phyloP scores from a whole-genome alignment of 2,329 filamentous ascomycete genomes.

The Juglanconis sp. region DNA sequence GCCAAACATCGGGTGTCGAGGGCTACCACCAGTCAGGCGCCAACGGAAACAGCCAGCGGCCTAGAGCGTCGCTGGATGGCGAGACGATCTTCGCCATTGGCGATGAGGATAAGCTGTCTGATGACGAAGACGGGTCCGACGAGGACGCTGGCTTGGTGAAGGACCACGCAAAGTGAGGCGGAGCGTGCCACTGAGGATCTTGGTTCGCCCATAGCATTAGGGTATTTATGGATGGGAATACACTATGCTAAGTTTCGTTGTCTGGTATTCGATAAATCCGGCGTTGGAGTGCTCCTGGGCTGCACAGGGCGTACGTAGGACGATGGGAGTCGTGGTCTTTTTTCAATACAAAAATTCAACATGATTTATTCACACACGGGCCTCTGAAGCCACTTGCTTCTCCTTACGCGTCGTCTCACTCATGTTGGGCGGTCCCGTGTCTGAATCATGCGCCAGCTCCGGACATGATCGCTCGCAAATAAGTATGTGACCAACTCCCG shows the following conservation, averaged over 20 bases:
- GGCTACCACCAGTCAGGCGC: constrained; percentile 12
- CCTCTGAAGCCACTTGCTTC: too few species aligned
- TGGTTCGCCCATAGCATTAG: not conserved
- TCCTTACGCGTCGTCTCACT: too few species aligned
- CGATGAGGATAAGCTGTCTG: constrained; percentile 82
- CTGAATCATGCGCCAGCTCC: too few species aligned
- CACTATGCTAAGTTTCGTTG: not conserved
- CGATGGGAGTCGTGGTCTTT: not conserved
- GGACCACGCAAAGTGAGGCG: constrained; percentile 36
- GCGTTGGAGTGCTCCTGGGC: not conserved
- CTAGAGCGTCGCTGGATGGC: constrained; percentile 64
- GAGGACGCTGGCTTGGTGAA: constrained; percentile 58
- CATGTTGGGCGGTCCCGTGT: too few species aligned
- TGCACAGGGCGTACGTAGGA: not conserved
- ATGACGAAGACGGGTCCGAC: constrained; percentile 54
- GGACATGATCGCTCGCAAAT: too few species aligned
- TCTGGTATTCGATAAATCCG: not conserved
- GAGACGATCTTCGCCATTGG: constrained; percentile 96
- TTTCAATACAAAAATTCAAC: not conserved
- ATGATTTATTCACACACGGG: not conserved
- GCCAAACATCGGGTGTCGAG: constrained; percentile 16
- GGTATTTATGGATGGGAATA: not conserved
- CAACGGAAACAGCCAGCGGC: constrained; percentile 24
- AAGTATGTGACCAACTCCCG: too few species aligned
- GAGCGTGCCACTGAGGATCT: not conserved